Base-by-base conservation (phyloP, 2,329 filamentous ascomycete genomes). In the Curvularia spicifera region DNA sequence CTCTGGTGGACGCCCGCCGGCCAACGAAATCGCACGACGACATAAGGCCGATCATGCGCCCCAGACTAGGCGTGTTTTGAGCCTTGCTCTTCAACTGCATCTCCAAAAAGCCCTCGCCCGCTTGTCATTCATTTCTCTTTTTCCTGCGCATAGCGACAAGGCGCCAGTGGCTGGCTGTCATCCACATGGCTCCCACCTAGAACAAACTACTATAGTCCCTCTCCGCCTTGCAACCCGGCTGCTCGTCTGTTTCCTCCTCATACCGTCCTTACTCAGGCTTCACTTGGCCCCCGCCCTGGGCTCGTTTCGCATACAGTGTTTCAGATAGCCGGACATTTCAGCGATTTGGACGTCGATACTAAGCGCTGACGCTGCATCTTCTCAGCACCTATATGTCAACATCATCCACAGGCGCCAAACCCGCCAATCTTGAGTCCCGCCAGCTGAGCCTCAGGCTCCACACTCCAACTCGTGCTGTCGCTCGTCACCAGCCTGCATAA, bases 321-420 rank as follows among this genome's bases (percentile, higher is more conserved):
- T 73, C 68, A 71, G 61, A 61, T 66, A 57, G 50, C 62, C 61
- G 7, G 63, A 57, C 55, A 65, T 69, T 60, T 60, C 66, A 63
- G 55, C 70, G 66, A 71, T 65, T 70, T 64, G 53, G 55, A 64
- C 56, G 48, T 59, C 63, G 60, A 60, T 70, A 63, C 64, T 74
- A 75, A 71, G 72, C 73, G 72, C 73, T 65, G 63, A 67, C 70
- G 61, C 70, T 66, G 57, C 63, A 59, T 69, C 58, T 59, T 65
- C 56, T 66, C 61, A 59, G 53, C 63, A 60, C 51, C 64, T 66
- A 62, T 62, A 59, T 54, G 46, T 52, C 61, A 63, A 56, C 69
- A 61, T 65, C 64, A 61, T 60, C 60, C 61, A 65, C 70, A 60
- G 63, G 67, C 68, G 68, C 67, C 68, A 74, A 74, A 59, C 59